Conservation (phyloP, 106 monocot species). For the Alisma plantagoaquatica region DNA sequence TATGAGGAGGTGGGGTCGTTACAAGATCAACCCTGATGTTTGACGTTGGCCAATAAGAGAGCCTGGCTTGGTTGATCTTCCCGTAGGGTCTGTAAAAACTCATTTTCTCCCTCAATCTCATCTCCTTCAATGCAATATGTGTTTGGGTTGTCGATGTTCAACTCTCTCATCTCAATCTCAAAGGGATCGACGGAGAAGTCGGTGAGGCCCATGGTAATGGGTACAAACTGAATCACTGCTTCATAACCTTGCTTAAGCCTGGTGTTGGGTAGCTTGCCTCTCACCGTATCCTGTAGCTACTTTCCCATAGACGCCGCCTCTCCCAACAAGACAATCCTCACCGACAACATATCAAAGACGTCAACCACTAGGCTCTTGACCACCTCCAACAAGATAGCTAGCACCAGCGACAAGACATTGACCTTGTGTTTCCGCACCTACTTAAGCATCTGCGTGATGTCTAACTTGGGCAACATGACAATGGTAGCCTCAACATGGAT, state of each 20-base stretch:
- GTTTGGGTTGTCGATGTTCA: no score
- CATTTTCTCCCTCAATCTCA: no score
- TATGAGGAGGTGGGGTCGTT: no score
- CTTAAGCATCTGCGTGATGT: conserved; percentile 46
- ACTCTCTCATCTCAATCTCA: no score
- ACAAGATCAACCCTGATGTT: no score
- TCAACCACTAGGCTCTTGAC: conserved; percentile 25
- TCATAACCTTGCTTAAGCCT: conserved; percentile 70
- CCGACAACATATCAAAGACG: conserved; percentile 6
- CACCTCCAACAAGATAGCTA: conserved; percentile 49
- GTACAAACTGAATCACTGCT: no score
- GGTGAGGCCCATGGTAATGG: no score
- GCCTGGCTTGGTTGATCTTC: no score
- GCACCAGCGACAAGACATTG: conserved; percentile 56
- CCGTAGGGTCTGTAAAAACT: no score
- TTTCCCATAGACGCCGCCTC: conserved; percentile 83
- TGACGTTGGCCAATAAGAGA: no score
- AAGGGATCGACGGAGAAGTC: no score
- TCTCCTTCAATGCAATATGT: no score
- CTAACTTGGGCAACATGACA: conserved; percentile 62
- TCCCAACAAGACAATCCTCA: conserved; percentile 45
- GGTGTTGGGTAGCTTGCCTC: conserved; percentile 47
- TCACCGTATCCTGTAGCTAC: conserved; percentile 51
- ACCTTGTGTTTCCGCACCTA: conserved; percentile 40
- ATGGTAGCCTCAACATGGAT: conserved; percentile 43